Evolutionary conservation across 257 asterid genomes (phyloP), one percentile per base, ranked within the genome.

Genomic region (Pogostemon cablin): DNA sequence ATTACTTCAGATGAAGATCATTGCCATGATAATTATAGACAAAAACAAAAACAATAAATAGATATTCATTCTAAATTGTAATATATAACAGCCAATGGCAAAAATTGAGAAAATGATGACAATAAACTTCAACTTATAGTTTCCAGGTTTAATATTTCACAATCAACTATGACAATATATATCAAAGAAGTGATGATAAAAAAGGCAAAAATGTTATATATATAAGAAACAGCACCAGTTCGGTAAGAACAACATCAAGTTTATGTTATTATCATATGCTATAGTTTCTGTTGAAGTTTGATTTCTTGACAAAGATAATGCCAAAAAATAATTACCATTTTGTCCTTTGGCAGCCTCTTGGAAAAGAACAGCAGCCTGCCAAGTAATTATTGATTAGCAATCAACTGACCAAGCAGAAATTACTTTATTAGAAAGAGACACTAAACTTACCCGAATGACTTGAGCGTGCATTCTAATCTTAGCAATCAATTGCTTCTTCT

Each of bases 391-490:
- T 43, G 6, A 62, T 79, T 68, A 82, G 41, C 17, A 71, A 42
- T 63, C 69, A 77, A 57, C 32, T 62, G 20, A 52, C 57, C 55
- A 39, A 32, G 43, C 43, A 63, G 25, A 55, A 53, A 39, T 12
- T 12, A 63, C 60, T 20, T 41, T 57, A 72, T 20, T 35, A 25
- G 50, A 53, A 57, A 62, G 9, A 76, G 73, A 76, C 68, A 46
- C 7, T 60, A 41, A 54, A 58, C 2, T 68, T 77, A 92, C 98
- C 87, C 95, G 85, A 60, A 92, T 76, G 68, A 92, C 96, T 84
- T 92, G 98, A 46, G 96, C 96, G 81, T 92, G 98, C 48, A 76
- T 82, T 83, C 98, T 81, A 70, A 90, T 87, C 78, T 86, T 92
- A 49, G 90, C 87, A 69, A 87, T 72, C 72, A 85, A 58, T 47